phyloP scores from a whole-genome alignment of 306 rosid species.

The Quercus gilva region DNA sequence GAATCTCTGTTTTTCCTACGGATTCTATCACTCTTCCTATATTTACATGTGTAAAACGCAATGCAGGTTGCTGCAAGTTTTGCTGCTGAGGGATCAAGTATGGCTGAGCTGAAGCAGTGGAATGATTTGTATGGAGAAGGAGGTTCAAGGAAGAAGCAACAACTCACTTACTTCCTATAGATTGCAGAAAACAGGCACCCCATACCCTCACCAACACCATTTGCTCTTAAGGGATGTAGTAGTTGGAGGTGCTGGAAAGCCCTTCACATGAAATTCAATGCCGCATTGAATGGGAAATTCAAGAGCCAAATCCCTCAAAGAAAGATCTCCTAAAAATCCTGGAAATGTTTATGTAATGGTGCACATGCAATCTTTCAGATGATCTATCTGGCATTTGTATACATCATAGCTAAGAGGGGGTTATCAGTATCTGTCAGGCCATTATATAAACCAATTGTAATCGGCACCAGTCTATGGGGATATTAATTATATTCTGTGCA shows the following conservation, averaged over 20 bases:
- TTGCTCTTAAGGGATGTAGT: conserved; percentile 20
- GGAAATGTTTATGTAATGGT: conserved; percentile 10
- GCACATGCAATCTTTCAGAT: neutral
- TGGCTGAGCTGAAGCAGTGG: conserved; percentile 93
- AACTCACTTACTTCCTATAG: conserved; percentile 86
- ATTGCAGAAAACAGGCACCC: conserved; percentile 6
- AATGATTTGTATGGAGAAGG: conserved; percentile 91
- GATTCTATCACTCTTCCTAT: neutral
- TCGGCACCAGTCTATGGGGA: conserved; percentile 18
- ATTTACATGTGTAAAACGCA: conserved; percentile 12
- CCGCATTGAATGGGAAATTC: conserved; percentile 3
- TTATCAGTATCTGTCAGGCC: conserved; percentile 23
- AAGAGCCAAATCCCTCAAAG: conserved; percentile 1
- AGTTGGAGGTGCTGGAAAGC: conserved; percentile 20
- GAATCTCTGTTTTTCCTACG: neutral
- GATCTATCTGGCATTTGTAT: conserved; percentile 15
- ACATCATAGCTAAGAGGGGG: conserved; percentile 32
- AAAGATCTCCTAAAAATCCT: conserved; percentile 13
- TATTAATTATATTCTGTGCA: conserved; percentile 29
- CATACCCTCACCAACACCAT: conserved; percentile 16
- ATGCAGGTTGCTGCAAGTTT: conserved; percentile 91
- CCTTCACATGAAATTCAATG: conserved; percentile 12
- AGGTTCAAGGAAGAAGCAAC: conserved; percentile 93
- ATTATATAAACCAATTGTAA: conserved; percentile 19
- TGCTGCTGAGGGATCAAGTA: conserved; percentile 77